phyloP scores from a whole-genome alignment of 2,329 filamentous ascomycete species.

The Coniochaeta sp. region DNA sequence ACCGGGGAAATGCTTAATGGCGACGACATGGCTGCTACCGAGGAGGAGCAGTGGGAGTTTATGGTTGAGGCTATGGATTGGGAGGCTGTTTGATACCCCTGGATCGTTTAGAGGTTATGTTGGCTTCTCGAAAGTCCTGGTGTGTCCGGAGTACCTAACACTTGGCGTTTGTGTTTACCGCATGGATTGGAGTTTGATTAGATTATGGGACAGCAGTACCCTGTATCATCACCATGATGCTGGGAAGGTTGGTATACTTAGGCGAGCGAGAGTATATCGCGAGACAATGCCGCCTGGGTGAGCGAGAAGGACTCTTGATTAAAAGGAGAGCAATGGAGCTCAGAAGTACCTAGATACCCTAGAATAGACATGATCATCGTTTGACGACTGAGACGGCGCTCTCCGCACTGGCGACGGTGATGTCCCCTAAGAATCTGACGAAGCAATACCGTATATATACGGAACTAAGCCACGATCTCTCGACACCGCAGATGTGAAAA shows the following conservation, averaged over 20 bases:
- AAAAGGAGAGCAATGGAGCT: not conserved
- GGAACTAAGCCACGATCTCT: too few relatives aligned
- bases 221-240: not conserved
- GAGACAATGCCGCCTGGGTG: not conserved
- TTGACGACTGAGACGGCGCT: too few relatives aligned
- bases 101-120: too few relatives aligned
- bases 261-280: not conserved
- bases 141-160: not conserved
- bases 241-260: not conserved
- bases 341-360: not conserved
- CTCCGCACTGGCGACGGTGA: too few relatives aligned
- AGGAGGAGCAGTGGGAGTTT: slow-evolving; percentile 45
- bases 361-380: not conserved
- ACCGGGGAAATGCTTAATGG: slow-evolving; percentile 14
- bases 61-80: slow-evolving; percentile 56
- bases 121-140: not conserved
- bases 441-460: too few relatives aligned
- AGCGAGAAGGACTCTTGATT: not conserved
- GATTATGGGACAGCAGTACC: not conserved
- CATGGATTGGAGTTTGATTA: not conserved
- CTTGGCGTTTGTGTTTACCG: not conserved
- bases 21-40: slow-evolving; percentile 14
- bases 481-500: too few relatives aligned
- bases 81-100: slow-evolving; percentile 30
- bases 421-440: too few relatives aligned